phyloP scores from a whole-genome alignment of 768 basidiomycete species.

The Pulveroboletus ravenelii region DNA sequence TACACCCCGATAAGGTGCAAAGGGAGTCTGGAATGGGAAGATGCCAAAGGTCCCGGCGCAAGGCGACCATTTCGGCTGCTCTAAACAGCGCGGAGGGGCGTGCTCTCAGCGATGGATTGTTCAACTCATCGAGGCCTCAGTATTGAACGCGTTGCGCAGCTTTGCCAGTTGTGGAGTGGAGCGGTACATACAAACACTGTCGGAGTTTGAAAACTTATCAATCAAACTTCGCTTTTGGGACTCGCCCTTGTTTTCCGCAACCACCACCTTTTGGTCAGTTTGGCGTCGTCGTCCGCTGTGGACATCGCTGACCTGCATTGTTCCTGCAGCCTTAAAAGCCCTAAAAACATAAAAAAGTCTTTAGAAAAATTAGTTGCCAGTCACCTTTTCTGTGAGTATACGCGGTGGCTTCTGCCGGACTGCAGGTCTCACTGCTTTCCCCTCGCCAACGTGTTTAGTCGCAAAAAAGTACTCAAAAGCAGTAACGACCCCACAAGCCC shows the following conservation, averaged over 20 bases:
- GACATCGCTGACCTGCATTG: conserved; percentile 16
- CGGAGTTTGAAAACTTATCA: conserved; percentile 41
- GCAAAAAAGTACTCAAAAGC: conserved; percentile 78
- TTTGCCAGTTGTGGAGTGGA: not conserved
- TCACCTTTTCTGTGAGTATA: conserved; percentile 62
- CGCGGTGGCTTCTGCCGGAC: conserved; percentile 11
- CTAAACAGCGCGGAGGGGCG: not conserved
- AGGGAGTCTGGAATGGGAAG: not conserved
- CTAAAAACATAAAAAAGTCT: conserved; percentile 59
- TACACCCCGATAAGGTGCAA: not conserved
- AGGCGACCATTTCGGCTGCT: not conserved
- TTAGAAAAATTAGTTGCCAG: conserved; percentile 71
- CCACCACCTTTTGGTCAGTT: conserved; percentile 63
- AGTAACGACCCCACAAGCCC: conserved; percentile 78
- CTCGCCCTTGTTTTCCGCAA: conserved; percentile 43
- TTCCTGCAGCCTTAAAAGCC: conserved; percentile 52
- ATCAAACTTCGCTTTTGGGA: conserved; percentile 17
- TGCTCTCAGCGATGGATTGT: not conserved
- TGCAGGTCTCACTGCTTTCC: conserved; percentile 14
- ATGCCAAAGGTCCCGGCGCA: not conserved
- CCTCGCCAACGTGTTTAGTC: conserved; percentile 33
- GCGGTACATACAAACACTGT: conserved; percentile 11
- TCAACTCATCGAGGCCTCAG: not conserved
- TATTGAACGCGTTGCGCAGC: not conserved
- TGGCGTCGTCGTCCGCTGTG: conserved; percentile 15